These are phyloP conservation scores for Suhomyces wounanorum DNA, from an alignment of 1,139 yeast genomes.

Conservation along the genomic window DNA sequence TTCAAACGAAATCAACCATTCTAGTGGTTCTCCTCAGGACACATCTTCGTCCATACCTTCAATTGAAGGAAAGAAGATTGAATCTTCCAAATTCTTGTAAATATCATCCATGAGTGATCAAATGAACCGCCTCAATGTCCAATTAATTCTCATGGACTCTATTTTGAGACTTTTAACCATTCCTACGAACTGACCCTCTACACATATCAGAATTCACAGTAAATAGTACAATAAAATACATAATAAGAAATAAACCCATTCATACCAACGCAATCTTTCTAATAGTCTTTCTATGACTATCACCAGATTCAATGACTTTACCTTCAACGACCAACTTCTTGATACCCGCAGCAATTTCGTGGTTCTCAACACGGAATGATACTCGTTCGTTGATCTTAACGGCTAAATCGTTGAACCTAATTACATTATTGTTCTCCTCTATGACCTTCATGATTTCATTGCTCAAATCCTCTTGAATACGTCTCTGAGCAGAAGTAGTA, in stretches of 20 bases:
- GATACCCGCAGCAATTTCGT: slow-evolving; percentile 68
- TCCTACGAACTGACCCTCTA: not conserved
- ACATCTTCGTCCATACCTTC: not conserved
- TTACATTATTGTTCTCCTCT: slow-evolving; percentile 42
- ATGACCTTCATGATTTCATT: slow-evolving; percentile 57
- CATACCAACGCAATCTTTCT: slow-evolving; percentile 43
- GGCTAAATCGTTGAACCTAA: slow-evolving; percentile 63
- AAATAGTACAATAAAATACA: not conserved
- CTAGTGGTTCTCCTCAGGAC: not conserved
- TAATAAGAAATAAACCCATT: slow-evolving; percentile 1
- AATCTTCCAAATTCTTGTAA: slow-evolving; percentile 20
- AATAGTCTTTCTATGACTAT: slow-evolving; percentile 68
- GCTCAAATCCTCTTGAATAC: slow-evolving; percentile 71
- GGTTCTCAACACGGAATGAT: slow-evolving; percentile 66
- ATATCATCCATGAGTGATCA: too few relatives aligned
- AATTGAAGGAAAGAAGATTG: slow-evolving; percentile 10
- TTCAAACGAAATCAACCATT: not conserved
- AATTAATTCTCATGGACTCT: too few relatives aligned
- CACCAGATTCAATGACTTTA: slow-evolving; percentile 69
- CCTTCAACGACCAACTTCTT: slow-evolving; percentile 77
- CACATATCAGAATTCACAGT: not conserved
- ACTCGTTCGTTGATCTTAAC: slow-evolving; percentile 69
- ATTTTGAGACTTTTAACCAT: not conserved
- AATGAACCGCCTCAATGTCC: too few relatives aligned
- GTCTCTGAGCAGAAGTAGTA: slow-evolving; percentile 84